phyloP scores from a whole-genome alignment of 305 asterid genomes.

The Fraxinus angustifolia region DNA sequence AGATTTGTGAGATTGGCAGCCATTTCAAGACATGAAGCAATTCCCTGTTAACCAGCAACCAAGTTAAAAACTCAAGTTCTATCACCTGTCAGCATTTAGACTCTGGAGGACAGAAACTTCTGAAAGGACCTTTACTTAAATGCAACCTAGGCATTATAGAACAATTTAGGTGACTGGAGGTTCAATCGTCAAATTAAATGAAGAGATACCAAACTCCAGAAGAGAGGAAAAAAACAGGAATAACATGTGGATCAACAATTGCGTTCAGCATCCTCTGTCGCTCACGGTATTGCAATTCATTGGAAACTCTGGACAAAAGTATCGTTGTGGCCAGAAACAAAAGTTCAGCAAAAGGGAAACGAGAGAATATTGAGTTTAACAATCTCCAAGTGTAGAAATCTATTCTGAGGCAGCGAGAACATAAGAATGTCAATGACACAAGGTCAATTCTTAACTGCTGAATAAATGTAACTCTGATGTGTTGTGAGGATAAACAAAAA shows the following conservation, averaged over 20 bases:
- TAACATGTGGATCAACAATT: neutral
- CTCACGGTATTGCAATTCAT: neutral
- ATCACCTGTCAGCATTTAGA: conserved; percentile 37
- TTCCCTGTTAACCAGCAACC: conserved; percentile 35
- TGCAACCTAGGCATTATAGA: neutral
- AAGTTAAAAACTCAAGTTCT: conserved; percentile 47
- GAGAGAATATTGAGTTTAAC: neutral
- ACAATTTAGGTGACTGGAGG: neutral
- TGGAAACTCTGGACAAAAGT: neutral
- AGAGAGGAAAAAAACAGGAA: neutral
- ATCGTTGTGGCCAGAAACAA: neutral
- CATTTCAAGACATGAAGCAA: conserved; percentile 48
- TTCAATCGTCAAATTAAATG: neutral
- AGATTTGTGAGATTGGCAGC: conserved; percentile 45
- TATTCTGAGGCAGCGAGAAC: neutral
- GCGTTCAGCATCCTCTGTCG: neutral
- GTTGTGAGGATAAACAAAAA: neutral
- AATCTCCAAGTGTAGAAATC: neutral
- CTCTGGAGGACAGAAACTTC: neutral
- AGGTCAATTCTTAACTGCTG: neutral
- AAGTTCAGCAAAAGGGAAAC: neutral
- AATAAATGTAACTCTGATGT: neutral
- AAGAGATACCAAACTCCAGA: neutral
- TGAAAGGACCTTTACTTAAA: neutral
- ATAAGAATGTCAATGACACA: neutral